Base-by-base conservation (phyloP, 163 green algal genomes). In the Scenedesmus sp. region DNA sequence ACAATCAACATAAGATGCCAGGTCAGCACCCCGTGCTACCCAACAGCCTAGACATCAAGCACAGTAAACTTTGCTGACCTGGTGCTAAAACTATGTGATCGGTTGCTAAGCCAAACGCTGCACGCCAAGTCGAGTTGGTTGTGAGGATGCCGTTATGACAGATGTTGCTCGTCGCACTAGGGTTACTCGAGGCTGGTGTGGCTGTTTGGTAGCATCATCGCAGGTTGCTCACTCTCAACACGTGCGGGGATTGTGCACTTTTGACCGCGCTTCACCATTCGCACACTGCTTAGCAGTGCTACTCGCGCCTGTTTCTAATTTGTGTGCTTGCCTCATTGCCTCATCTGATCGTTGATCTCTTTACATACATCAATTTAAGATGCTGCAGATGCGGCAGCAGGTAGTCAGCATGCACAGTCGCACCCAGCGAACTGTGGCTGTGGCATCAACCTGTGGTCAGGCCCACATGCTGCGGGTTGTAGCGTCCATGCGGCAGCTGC, bases 401-500 rank as follows among this genome's bases (percentile, higher is more conserved):
- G 77, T n/a, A 23, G 77, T 34, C 70, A 79, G 70, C 70, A 52
- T 79, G 70, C 70, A 79, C 18, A 34, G 26, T 4, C 70, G 70
- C 23, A 6, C 23, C 23, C 70, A 79, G 23, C 70, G 23, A 52
- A 79, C 23, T 52, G 70, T 79, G 70, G 70, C 70, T 79, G 70
- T 79, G 70, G 70, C 70, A 52, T 52, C 70, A 79, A 79, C 70
- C 70, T 79, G 70, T 79, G 70, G 70, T 79, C 70, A 79, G 70
- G 70, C 77, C 46, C 34, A 84, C 34, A 57, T 84, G 77, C 77
- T 56, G 34, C 34, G 77, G 77, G 34, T 84, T 57, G 77, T n/a
- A 23, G 77, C 77, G 34, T 84, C 34, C 77, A 84, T 56, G 77
- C 77, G 77, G 77, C 77, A 84, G 77, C 77, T 60, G 77, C 77